Base-by-base conservation (phyloP, 495 filamentous ascomycete genomes). In the Terfezia claveryi region DNA sequence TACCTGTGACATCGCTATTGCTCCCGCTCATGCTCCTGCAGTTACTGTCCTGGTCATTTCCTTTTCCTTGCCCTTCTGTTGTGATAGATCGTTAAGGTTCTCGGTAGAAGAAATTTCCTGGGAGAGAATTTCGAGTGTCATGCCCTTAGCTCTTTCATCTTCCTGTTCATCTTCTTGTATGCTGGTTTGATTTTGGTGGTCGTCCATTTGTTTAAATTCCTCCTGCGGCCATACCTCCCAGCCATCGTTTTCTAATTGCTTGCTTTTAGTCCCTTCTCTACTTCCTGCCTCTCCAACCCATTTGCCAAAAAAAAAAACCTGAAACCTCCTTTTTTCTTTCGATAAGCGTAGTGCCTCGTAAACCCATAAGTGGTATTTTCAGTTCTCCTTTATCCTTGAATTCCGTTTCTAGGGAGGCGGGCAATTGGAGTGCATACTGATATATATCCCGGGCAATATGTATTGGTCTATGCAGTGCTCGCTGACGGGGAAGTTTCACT, bases 401-500 rank as follows among this genome's bases (percentile, higher is more conserved):
- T 55, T 99, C 91, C 53, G 82, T 81, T 68, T 94, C 86, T 8
- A 96, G 70, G 59, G 87, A 94, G 2, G 71, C 68, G 12, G 96
- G 67, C 75, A 99, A 92, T 0, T 88, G 92, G 8, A 93, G 57
- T 0, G 84, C 68, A 64, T 79, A 85, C 17, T 74, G 76, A 65
- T 89, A 99, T 12, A 96, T 68, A 58, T 98, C 91, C 46, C 92
- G 82, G 0, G 84, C 81, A 1, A 72, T 68, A 36, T 66, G 74
- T 7, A 94, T 74, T 0, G 86, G 80, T 59, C 81, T 80, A 2
- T 84, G 78, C 10, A 81, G 77, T 38, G 82, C 74, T 11, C 76
- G 74, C 64, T 98, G 91, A 38, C 91, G 71, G 0, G 87, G 86
- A 10, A 96, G 71, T 65, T 99, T 99, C 51, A 95, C 76, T 67